A percentile compares a stretch with the other conserved stretches of the same genome.
These are phyloP conservation scores for Cupressus sempervirens DNA, from an alignment of 75 land plant genomes.

Conservation along the genomic window DNA sequence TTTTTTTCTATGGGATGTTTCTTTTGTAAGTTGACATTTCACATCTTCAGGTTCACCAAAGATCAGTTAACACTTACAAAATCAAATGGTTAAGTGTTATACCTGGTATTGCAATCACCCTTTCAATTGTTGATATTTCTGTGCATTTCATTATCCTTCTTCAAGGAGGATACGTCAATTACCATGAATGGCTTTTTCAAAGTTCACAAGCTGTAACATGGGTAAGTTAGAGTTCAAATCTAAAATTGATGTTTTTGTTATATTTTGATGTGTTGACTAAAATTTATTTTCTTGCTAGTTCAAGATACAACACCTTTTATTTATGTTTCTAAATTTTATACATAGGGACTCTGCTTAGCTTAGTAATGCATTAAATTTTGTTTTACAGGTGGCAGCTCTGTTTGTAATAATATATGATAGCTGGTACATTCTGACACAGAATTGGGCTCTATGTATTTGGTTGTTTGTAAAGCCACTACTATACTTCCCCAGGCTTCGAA, in stretches of 20 bases:
- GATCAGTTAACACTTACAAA: background rate
- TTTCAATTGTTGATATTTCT: constrained; percentile 27
- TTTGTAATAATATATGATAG: constrained; percentile 16
- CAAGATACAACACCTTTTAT: background rate
- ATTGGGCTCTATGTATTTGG: constrained; percentile 44
- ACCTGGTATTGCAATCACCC: constrained; percentile 29
- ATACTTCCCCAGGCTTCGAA: constrained; percentile 29
- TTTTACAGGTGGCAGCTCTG: constrained; percentile 23
- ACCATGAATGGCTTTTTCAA: constrained; percentile 41
- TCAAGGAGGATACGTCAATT: constrained; percentile 14
- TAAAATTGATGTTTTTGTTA: background rate
- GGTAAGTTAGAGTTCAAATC: constrained; percentile 28
- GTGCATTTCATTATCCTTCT: constrained; percentile 15
- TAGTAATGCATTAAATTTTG: background rate
- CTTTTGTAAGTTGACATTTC: background rate
- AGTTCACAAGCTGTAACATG: constrained; percentile 41
- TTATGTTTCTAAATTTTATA: background rate
- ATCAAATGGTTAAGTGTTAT: constrained; percentile 14
- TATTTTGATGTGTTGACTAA: background rate
- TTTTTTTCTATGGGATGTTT: background rate
- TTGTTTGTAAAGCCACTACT: constrained; percentile 45
- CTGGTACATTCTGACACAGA: constrained; percentile 23
- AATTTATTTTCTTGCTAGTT: background rate
- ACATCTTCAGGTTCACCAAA: background rate
- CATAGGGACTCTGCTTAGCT: background rate